A percentile compares a stretch with the other conserved stretches of the same genome.
Evolutionary conservation across 345 rosid species (phyloP).

Genomic region (Pistacia vera): DNA sequence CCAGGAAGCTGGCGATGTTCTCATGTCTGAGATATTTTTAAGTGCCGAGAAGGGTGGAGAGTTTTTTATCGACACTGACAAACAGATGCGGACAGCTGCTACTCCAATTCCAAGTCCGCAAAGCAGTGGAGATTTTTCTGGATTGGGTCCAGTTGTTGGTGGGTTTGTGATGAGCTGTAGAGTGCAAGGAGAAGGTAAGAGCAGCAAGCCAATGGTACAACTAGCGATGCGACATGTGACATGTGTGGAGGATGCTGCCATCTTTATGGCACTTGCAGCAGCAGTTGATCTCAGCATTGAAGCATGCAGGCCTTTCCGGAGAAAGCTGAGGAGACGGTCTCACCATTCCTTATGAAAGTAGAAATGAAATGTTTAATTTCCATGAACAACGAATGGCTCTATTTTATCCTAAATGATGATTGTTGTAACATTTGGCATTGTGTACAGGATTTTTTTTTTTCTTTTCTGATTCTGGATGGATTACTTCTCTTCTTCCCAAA

Average conservation of each 20-base stretch:
- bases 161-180: constrained; percentile 95
- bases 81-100: constrained; percentile 59
- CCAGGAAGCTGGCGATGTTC: constrained; percentile 74
- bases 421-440: constrained; percentile 29
- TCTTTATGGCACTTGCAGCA: constrained; percentile 94
- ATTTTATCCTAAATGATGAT: constrained; percentile 3
- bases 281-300: constrained; percentile 93
- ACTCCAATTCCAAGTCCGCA: constrained; percentile 89
- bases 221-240: constrained; percentile 88
- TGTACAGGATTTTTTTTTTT: constrained; percentile 37
- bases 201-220: constrained; percentile 82
- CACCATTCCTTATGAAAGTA: constrained; percentile 57
- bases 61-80: constrained; percentile 82
- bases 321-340: constrained; percentile 62
- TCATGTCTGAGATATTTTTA: constrained; percentile 81
- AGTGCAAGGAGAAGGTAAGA: constrained; percentile 91
- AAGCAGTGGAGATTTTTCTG: constrained; percentile 89
- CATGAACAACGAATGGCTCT: constrained; percentile 25
- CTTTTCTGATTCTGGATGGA: constrained; percentile 3
- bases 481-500: constrained; percentile 22
- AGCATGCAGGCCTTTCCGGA: constrained; percentile 87
- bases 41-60: constrained; percentile 94
- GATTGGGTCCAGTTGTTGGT: constrained; percentile 52
- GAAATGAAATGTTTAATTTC: constrained; percentile 21
- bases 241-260: constrained; percentile 95